A percentile compares a stretch with the other conserved stretches of the same genome.
Evolutionary conservation across 23 red algal species (phyloP).

Genomic region (Chondrus crispus): DNA sequence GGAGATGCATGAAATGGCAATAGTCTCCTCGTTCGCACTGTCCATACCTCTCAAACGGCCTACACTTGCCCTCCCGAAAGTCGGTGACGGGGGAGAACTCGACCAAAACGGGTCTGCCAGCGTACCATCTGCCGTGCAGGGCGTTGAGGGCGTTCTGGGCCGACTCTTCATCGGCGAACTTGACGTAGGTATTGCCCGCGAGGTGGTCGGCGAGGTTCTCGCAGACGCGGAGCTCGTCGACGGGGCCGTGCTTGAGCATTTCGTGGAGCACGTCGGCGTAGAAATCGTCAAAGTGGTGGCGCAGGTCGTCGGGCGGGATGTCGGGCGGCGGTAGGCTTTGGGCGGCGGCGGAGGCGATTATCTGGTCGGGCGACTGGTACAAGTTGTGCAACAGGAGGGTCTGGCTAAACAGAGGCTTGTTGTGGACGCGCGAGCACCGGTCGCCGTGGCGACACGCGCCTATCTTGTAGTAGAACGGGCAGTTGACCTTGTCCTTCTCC

Average conservation of each 20-base stretch:
- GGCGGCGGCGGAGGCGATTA: conserved; percentile 43
- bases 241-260: conserved; percentile 53
- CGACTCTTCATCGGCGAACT: conserved; percentile 72
- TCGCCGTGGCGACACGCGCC: conserved; percentile 90
- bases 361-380: conserved; percentile 64
- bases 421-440: conserved; percentile 78
- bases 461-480: conserved; percentile 86
- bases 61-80: conserved; percentile 74
- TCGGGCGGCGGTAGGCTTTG: conserved; percentile 47
- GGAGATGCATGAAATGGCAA: conserved; percentile 82
- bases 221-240: conserved; percentile 77
- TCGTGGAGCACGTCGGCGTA: conserved; percentile 71
- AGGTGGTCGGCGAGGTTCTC: conserved; percentile 77
- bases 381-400: conserved; percentile 83
- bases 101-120: conserved; percentile 53
- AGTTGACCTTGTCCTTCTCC: conserved; percentile 74
- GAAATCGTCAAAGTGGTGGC: conserved; percentile 81
- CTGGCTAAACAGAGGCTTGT: conserved; percentile 72
- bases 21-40: conserved; percentile 87
- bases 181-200: conserved; percentile 79
- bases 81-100: conserved; percentile 77
- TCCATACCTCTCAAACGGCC: conserved; percentile 59
- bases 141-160: conserved; percentile 66
- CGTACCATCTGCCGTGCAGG: conserved; percentile 69
- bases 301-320: conserved; percentile 49